A percentile compares a stretch with the other conserved stretches of the same genome.
Conservation (phyloP, 163 green algal genomes). For the Prototheca wickerhamii region DNA sequence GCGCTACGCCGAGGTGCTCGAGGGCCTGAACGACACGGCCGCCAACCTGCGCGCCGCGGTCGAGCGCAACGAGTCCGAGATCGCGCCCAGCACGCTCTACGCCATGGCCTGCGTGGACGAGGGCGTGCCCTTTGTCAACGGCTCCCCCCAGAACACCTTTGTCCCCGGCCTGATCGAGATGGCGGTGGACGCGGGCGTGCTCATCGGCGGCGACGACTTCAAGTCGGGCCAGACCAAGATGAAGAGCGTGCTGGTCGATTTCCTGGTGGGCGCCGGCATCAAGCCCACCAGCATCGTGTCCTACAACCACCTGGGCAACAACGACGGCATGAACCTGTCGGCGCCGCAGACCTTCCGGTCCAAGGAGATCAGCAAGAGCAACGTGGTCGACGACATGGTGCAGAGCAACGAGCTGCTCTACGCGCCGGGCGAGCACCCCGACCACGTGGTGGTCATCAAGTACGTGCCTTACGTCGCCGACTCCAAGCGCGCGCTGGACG, state of each 20-base stretch:
- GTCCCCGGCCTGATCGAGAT: conserved; percentile 81
- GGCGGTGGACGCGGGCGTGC: conserved; percentile 63
- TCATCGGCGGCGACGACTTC: conserved; percentile 99
- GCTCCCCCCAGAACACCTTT: conserved; percentile 98
- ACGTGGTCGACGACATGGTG: conserved; percentile 99
- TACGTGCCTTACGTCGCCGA: conserved; percentile 97
- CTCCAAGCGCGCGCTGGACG: conserved; percentile 95
- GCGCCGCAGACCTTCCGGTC: conserved; percentile 90
- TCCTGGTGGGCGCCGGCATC: conserved; percentile 93
- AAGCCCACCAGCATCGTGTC: conserved; percentile 96
- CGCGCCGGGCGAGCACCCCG: conserved; percentile 84
- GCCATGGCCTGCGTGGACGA: conserved; percentile 88
- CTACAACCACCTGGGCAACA: conserved; percentile 99
- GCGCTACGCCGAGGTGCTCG: conserved; percentile 77
- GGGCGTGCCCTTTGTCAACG: conserved; percentile 96
- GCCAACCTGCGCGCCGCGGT: conserved; percentile 87
- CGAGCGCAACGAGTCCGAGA: conserved; percentile 57
- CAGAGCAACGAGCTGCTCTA: conserved; percentile 89
- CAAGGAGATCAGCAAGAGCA: conserved; percentile 98
- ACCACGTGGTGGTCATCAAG: conserved; percentile 97
- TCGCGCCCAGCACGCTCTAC: conserved; percentile 93
- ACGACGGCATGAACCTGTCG: conserved; percentile 96
- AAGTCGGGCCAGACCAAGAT: conserved; percentile 99
- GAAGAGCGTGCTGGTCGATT: conserved; percentile 98
- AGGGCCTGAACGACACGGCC: conserved; percentile 92